Evolutionary conservation across 495 filamentous ascomycete species (phyloP).

Genomic region (Penicillium malachiteum): DNA sequence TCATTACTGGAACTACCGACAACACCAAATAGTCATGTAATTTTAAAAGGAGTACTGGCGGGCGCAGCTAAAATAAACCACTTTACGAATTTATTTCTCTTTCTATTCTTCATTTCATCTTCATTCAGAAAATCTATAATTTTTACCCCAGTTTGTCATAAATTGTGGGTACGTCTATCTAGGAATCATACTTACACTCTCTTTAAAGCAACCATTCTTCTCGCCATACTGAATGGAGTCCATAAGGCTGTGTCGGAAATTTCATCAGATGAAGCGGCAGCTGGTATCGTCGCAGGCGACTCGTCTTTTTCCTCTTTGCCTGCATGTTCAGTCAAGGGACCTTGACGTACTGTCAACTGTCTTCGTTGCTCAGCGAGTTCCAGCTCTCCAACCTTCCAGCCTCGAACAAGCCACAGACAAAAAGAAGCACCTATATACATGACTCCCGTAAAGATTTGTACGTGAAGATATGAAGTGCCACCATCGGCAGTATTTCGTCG

Average conservation of each 20-base stretch:
- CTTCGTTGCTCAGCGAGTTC: conserved; percentile 34
- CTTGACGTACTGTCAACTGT: conserved; percentile 10
- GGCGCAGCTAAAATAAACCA: too few relatives aligned
- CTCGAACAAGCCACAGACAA: conserved; percentile 46
- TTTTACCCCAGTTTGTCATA: neutral
- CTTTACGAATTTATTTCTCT: too few relatives aligned
- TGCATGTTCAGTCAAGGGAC: conserved; percentile 5
- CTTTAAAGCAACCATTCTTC: conserved; percentile 35
- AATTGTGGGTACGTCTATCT: neutral
- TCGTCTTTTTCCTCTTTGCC: conserved; percentile 16
- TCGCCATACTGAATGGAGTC: conserved; percentile 27
- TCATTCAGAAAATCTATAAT: neutral
- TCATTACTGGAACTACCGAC: conserved; percentile 28
- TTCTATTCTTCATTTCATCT: too few relatives aligned
- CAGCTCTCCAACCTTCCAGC: conserved; percentile 60
- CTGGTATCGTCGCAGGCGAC: conserved; percentile 6
- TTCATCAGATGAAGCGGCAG: neutral
- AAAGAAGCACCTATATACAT: conserved; percentile 61
- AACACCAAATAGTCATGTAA: conserved; percentile 3
- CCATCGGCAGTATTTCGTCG: conserved; percentile 38
- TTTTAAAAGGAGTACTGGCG: too few relatives aligned
- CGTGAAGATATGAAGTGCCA: conserved; percentile 53
- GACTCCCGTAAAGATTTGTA: conserved; percentile 66
- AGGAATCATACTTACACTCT: conserved; percentile 25
- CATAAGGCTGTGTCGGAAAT: conserved; percentile 16